phyloP scores from a whole-genome alignment of 176 grass and related monocot genomes.

The Paspalum notatum region DNA sequence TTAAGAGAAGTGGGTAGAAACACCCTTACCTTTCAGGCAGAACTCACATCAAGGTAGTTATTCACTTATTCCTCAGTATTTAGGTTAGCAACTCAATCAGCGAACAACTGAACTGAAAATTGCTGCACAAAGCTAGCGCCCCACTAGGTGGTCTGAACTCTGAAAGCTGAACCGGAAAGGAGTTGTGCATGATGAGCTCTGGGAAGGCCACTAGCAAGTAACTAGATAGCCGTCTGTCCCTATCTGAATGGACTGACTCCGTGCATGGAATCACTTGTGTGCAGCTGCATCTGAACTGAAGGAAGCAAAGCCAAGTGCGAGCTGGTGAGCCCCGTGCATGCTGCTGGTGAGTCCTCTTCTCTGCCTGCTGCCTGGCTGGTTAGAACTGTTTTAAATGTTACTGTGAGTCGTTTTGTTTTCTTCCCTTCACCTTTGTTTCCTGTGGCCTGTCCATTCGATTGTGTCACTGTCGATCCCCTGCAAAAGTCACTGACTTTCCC shows the following conservation, averaged over 20 bases:
- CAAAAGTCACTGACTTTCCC: constrained; percentile 48
- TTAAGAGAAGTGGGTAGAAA: not conserved
- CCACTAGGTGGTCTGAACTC: constrained; percentile 29
- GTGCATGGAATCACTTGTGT: constrained; percentile 39
- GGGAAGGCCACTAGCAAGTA: constrained; percentile 36
- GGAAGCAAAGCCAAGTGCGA: constrained; percentile 46
- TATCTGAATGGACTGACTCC: constrained; percentile 49
- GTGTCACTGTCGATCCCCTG: constrained; percentile 39
- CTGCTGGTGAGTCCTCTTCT: constrained; percentile 19
- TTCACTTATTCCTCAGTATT: constrained; percentile 11
- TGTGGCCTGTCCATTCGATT: constrained; percentile 36
- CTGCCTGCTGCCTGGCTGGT: constrained; percentile 33
- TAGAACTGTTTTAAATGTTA: constrained; percentile 11
- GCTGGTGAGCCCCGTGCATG: constrained; percentile 50
- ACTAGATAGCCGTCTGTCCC: constrained; percentile 30
- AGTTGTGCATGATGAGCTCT: constrained; percentile 43
- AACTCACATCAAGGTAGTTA: not conserved
- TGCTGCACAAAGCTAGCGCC: constrained; percentile 26
- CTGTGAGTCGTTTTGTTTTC: constrained; percentile 25
- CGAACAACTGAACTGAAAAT: constrained; percentile 17
- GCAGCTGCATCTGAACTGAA: constrained; percentile 44
- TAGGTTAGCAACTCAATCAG: constrained; percentile 24
- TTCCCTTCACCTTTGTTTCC: constrained; percentile 5
- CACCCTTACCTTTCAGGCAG: not conserved
- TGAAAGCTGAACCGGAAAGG: constrained; percentile 44